These are phyloP conservation scores for Tremellales sp. DNA, from an alignment of 1,284 basidiomycete genomes.

Conservation along the genomic window DNA sequence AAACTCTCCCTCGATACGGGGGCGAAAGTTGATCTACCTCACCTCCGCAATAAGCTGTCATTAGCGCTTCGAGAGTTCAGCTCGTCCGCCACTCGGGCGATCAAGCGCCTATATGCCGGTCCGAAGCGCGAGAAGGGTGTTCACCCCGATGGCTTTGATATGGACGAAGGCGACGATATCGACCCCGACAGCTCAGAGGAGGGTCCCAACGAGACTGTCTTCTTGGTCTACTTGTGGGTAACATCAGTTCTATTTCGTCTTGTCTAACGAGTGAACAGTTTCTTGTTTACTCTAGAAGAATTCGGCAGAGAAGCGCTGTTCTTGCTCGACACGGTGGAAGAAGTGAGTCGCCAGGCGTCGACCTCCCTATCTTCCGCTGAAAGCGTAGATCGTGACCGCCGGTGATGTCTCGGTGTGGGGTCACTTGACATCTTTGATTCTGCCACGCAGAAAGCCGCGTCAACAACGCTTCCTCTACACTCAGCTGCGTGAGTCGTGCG, in stretches of 20 bases:
- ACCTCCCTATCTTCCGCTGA: background rate
- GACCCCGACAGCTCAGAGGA: conserved; percentile 3
- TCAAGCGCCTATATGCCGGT: conserved; percentile 67
- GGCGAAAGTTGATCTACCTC: conserved; percentile 54
- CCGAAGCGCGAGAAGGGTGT: conserved; percentile 35
- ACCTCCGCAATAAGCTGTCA: conserved; percentile 64
- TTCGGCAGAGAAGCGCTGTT: conserved; percentile 76
- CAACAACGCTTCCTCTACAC: conserved; percentile 34
- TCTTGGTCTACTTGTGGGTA: conserved; percentile 83
- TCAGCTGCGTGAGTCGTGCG: conserved; percentile 38
- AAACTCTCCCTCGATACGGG: conserved; percentile 12
- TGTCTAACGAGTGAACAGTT: conserved; percentile 60
- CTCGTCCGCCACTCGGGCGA: conserved; percentile 65
- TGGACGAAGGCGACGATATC: conserved; percentile 1
- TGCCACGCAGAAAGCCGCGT: conserved; percentile 10
- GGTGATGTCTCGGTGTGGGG: conserved; percentile 24
- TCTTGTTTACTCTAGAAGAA: conserved; percentile 89
- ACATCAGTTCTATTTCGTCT: background rate
- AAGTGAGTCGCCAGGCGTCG: conserved; percentile 34
- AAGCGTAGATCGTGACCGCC: conserved; percentile 28
- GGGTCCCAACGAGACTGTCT: conserved; percentile 57
- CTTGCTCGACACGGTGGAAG: conserved; percentile 73
- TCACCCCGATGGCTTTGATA: conserved; percentile 11
- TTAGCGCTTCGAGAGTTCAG: conserved; percentile 64
- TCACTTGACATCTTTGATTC: conserved; percentile 27